Percentiles rank a stretch among this genome's conserved stretches.
Conservation (phyloP, 2,329 filamentous ascomycete species). For the Colletotrichum kahawae region DNA sequence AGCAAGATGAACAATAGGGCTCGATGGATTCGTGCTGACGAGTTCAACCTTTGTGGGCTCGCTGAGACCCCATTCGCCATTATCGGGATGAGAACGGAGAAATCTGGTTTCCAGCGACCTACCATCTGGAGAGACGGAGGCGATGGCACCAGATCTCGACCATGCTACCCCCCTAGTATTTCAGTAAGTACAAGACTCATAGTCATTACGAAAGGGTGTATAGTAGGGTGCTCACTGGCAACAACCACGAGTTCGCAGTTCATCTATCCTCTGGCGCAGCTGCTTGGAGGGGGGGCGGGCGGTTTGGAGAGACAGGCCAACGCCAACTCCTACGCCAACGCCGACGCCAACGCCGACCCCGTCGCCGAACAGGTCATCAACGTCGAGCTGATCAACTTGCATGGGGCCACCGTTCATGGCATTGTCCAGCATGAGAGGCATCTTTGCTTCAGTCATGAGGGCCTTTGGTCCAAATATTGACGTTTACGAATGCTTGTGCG, state of each 20-base stretch:
- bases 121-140: slow-evolving; percentile 77
- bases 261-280: slow-evolving; percentile 75
- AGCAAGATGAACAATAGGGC: slow-evolving; percentile 77
- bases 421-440: slow-evolving; percentile 61
- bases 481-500: background rate
- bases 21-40: slow-evolving; percentile 66
- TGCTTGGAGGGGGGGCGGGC: slow-evolving; percentile 64
- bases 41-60: slow-evolving; percentile 70
- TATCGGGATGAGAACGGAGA: slow-evolving; percentile 69
- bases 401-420: slow-evolving; percentile 46
- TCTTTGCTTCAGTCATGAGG: slow-evolving; percentile 40
- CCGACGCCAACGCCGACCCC: slow-evolving; percentile 58
- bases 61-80: slow-evolving; percentile 78
- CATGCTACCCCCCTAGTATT: slow-evolving; percentile 76
- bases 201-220: background rate
- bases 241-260: slow-evolving; percentile 76
- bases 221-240: slow-evolving; percentile 70
- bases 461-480: background rate
- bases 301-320: slow-evolving; percentile 60
- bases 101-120: slow-evolving; percentile 74
- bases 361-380: slow-evolving; percentile 80
- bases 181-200: background rate
- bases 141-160: slow-evolving; percentile 88
- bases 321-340: slow-evolving; percentile 75
- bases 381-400: slow-evolving; percentile 60